phyloP scores from a whole-genome alignment of 331 rosid genomes.

The Arachis monticola region DNA sequence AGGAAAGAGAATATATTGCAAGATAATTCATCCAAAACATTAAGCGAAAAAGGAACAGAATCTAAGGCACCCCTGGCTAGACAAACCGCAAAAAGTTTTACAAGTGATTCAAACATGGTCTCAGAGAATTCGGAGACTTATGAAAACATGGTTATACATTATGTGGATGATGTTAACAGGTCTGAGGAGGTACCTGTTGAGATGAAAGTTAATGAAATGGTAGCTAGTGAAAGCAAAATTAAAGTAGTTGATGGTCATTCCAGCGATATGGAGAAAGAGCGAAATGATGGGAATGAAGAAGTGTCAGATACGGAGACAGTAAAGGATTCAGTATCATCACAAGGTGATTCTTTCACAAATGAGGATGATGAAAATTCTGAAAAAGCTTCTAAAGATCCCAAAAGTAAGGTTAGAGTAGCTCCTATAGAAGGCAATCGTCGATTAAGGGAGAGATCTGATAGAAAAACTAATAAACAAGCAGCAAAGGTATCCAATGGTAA shows the following conservation, averaged over 20 bases:
- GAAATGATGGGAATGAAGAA: conserved; percentile 64
- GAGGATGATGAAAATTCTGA: conserved; percentile 77
- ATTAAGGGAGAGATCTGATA: conserved; percentile 53
- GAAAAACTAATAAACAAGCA: conserved; percentile 50
- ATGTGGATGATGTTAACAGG: conserved; percentile 76
- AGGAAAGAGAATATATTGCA: conserved; percentile 59
- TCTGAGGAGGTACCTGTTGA: conserved; percentile 53
- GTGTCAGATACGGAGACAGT: conserved; percentile 72
- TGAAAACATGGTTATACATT: conserved; percentile 59
- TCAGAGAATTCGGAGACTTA: conserved; percentile 60
- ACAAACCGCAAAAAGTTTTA: conserved; percentile 43
- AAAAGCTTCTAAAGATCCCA: conserved; percentile 52
- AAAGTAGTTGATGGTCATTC: conserved; percentile 60
- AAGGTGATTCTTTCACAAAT: conserved; percentile 56
- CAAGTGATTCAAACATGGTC: conserved; percentile 59
- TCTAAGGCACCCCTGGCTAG: conserved; percentile 50
- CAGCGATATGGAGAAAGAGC: conserved; percentile 63
- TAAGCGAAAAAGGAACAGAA: conserved; percentile 60
- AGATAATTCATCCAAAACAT: conserved; percentile 55
- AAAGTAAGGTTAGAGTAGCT: conserved; percentile 42
- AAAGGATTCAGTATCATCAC: conserved; percentile 77
- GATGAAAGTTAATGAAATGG: conserved; percentile 51
- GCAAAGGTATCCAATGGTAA: conserved; percentile 43
- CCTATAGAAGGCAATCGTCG: conserved; percentile 48
- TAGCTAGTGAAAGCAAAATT: conserved; percentile 51